These are phyloP conservation scores for Thermoascus crustaceus DNA, from an alignment of 2,329 filamentous ascomycete genomes.

Conservation along the genomic window DNA sequence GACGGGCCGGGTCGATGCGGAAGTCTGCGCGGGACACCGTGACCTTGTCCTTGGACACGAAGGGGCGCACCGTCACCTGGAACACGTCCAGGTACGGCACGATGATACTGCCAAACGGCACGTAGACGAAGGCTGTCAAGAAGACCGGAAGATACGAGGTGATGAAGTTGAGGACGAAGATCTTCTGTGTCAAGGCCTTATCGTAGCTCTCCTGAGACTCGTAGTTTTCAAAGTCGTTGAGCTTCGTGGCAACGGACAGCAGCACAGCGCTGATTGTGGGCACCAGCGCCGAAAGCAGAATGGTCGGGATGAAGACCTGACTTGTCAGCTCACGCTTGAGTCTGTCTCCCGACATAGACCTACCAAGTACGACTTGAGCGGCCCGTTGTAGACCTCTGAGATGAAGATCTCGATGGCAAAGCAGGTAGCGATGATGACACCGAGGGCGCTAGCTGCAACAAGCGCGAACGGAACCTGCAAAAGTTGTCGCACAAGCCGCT, in stretches of 20 bases:
- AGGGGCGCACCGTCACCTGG: conserved; percentile 63
- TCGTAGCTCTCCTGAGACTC: conserved; percentile 79
- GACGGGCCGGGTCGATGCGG: conserved; percentile 71
- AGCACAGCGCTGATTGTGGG: conserved; percentile 75
- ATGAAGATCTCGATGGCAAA: conserved; percentile 97
- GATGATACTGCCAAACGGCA: conserved; percentile 79
- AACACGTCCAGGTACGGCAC: conserved; percentile 87
- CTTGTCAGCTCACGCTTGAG: conserved; percentile 5
- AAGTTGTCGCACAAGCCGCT: conserved; percentile 70
- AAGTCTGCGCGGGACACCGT: conserved; percentile 55
- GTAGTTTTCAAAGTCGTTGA: conserved; percentile 88
- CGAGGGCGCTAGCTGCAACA: conserved; percentile 63
- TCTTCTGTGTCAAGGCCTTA: conserved; percentile 78
- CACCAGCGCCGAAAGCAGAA: conserved; percentile 71
- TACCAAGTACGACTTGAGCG: conserved; percentile 77
- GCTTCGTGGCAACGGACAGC: conserved; percentile 65
- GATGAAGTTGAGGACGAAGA: conserved; percentile 97
- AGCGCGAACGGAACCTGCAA: conserved; percentile 85
- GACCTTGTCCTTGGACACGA: conserved; percentile 68
- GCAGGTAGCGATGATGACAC: conserved; percentile 78
- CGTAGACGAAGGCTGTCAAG: conserved; percentile 88
- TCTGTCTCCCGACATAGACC: conserved; percentile 25
- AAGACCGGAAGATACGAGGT: conserved; percentile 88
- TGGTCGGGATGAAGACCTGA: conserved; percentile 78
- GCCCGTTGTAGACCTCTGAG: conserved; percentile 85